Evolutionary conservation across 2,329 filamentous ascomycete species (phyloP), one percentile per base, ranked within the genome.

Genomic region (Emmonsiellopsis sp.): DNA sequence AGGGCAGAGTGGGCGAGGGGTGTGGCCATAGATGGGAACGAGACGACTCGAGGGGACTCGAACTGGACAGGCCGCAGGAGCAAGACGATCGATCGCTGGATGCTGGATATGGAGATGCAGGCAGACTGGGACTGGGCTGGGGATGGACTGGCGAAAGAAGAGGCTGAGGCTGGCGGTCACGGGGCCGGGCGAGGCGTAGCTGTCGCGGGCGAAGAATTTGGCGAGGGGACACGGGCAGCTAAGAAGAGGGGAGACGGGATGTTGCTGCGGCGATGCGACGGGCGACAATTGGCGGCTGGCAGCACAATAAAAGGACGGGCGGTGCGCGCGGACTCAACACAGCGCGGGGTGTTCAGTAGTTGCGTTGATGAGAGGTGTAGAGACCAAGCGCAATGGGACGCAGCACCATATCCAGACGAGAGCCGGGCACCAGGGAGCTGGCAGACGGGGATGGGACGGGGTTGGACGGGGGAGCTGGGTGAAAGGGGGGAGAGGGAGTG

Each of bases 331-430:
- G 14, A 9, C 14, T 21, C 10, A 21, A 45, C 10, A 14, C 17
- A 45, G 17, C 31, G 42, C 17, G 7, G 2, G 27, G 14, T 14
- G 44, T 14, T 46, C 44, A 46, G 31, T 46, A 46, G 44, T 34
- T 46, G n/a, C 44, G 44, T 10, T 46, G 44, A 34, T 46, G 44
- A 34, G 44, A 46, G 31, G 44, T 46, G 34, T 46, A 46, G 32
- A 46, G 44, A 8, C 34, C 31, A 33, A 46, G 44, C n/a, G 44
- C 44, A 46, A 46, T 46, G 27, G 49, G 49, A 40, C 37, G 34
- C 49, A 51, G 49, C 37, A 42, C 31, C 39, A 51, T 40, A 34
- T 21, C 37, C 39, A 43, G 49, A 10, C 17, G 37, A 31, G 33
- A 50, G 47, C 5, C 17, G 31, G 17, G 31, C 2, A n/a, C 27